Conservation (phyloP, 441 rosid genomes). For the Jatropha multifida region DNA sequence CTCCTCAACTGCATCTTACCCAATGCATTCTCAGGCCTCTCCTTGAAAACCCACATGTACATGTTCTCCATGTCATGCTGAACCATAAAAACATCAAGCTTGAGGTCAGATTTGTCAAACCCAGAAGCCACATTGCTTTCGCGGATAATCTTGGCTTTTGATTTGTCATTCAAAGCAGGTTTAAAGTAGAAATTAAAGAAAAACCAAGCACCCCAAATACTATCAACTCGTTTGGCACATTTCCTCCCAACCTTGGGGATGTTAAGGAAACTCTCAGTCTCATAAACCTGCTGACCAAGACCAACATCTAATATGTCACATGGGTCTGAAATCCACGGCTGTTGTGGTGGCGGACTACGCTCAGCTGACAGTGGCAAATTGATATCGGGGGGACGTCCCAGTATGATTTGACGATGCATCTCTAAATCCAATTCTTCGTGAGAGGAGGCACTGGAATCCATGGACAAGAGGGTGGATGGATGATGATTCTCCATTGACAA, state of each 20-base stretch:
- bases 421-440: slow-evolving; percentile 82
- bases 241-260: slow-evolving; percentile 70
- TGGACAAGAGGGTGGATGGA: slow-evolving; percentile 80
- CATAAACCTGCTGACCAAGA: slow-evolving; percentile 64
- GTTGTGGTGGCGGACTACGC: slow-evolving; percentile 52
- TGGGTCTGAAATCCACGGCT: slow-evolving; percentile 56
- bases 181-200: slow-evolving; percentile 82
- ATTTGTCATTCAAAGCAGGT: slow-evolving; percentile 79
- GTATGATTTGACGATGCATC: slow-evolving; percentile 49
- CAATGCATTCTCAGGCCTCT: slow-evolving; percentile 78
- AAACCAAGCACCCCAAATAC: slow-evolving; percentile 95
- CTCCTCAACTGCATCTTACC: slow-evolving; percentile 95
- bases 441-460: slow-evolving; percentile 70
- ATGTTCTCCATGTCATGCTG: slow-evolving; percentile 97
- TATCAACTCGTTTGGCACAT: slow-evolving; percentile 74
- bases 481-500: slow-evolving; percentile 81
- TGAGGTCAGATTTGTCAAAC: slow-evolving; percentile 77
- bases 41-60: slow-evolving; percentile 96
- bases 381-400: slow-evolving; percentile 75
- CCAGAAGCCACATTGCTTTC: slow-evolving; percentile 75
- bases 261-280: slow-evolving; percentile 55
- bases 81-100: slow-evolving; percentile 73
- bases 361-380: slow-evolving; percentile 77
- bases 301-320: slow-evolving; percentile 74
- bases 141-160: slow-evolving; percentile 57